Evolutionary conservation across 2,329 filamentous ascomycete species (phyloP).

Genomic region (Colletotrichum graminicola): DNA sequence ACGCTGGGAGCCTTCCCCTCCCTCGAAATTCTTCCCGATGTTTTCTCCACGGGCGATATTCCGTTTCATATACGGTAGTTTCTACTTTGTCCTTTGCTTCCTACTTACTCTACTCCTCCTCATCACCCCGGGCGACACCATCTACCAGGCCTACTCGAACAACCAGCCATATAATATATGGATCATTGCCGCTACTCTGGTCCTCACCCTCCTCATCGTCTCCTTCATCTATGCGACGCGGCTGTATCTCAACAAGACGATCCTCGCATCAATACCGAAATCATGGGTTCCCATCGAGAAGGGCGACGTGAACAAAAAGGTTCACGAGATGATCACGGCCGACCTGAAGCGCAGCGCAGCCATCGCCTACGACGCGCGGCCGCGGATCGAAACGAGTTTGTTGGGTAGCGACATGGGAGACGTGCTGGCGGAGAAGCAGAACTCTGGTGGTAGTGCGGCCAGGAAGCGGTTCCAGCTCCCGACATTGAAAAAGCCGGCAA

Average conservation of each 20-base stretch:
- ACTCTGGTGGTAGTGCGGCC: slow-evolving; percentile 34
- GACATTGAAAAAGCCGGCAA: slow-evolving; percentile 52
- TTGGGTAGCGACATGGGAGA: slow-evolving; percentile 39
- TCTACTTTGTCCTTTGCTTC: slow-evolving; percentile 82
- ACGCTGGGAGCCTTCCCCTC: slow-evolving; percentile 35
- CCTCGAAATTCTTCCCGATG: slow-evolving; percentile 48
- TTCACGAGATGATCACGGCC: slow-evolving; percentile 80
- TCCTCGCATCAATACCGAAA: slow-evolving; percentile 87
- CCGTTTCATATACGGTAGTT: slow-evolving; percentile 82
- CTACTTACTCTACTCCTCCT: slow-evolving; percentile 80
- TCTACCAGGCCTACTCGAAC: slow-evolving; percentile 79
- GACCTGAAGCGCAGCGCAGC: slow-evolving; percentile 82
- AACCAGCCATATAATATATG: slow-evolving; percentile 83
- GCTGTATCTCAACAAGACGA: slow-evolving; percentile 87
- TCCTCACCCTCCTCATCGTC: slow-evolving; percentile 77
- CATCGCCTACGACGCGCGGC: slow-evolving; percentile 82
- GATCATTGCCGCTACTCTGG: slow-evolving; percentile 81
- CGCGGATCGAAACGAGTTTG: slow-evolving; percentile 63
- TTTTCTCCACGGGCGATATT: slow-evolving; percentile 69
- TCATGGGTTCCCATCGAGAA: slow-evolving; percentile 87
- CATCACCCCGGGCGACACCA: slow-evolving; percentile 83
- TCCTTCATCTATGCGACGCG: slow-evolving; percentile 83
- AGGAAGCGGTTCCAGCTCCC: slow-evolving; percentile 45
- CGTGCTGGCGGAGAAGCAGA: slow-evolving; percentile 40
- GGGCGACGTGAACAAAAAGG: slow-evolving; percentile 80